phyloP scores from a whole-genome alignment of 805 yeast species.

The Ogataea glucozyma region DNA sequence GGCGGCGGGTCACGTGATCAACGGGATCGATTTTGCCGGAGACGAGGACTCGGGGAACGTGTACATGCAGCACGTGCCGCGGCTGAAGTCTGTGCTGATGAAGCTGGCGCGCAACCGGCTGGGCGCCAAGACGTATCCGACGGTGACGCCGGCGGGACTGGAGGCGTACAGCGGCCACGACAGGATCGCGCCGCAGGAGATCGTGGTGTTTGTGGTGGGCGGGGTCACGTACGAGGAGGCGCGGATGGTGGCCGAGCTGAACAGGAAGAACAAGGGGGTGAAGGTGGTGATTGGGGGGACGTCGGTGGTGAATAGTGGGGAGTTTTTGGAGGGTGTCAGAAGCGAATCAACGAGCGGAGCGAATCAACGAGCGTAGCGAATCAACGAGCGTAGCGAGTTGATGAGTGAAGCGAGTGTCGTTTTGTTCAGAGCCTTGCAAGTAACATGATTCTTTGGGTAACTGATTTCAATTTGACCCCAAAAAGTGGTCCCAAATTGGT shows the following conservation, averaged over 20 bases:
- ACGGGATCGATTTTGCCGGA: slow-evolving; percentile 36
- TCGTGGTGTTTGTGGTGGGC: slow-evolving; percentile 76
- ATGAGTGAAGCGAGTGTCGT: neutral
- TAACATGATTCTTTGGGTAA: neutral
- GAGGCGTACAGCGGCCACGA: slow-evolving; percentile 17
- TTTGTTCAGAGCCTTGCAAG: neutral
- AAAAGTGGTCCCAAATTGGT: no score
- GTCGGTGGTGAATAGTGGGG: slow-evolving; percentile 49
- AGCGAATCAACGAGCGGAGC: no score
- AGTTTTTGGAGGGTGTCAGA: no score
- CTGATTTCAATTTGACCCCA: no score
- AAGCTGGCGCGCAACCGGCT: slow-evolving; percentile 44
- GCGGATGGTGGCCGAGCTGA: slow-evolving; percentile 72
- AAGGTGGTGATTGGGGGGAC: slow-evolving; percentile 84
- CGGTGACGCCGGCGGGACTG: slow-evolving; percentile 21
- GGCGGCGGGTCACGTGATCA: slow-evolving; percentile 28
- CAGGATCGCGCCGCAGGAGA: slow-evolving; percentile 53
- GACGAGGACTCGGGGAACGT: slow-evolving; percentile 59
- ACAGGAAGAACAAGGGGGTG: slow-evolving; percentile 53
- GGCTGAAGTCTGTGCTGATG: slow-evolving; percentile 52
- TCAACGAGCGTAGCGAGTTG: no score
- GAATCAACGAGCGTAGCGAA: no score
- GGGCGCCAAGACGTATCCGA: slow-evolving; percentile 23
- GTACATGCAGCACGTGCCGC: slow-evolving; percentile 89
- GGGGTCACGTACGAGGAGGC: slow-evolving; percentile 95